A percentile compares a stretch with the other conserved stretches of the same genome.
Conservation (phyloP, 345 rosid genomes). For the Lepidium aucheri region DNA sequence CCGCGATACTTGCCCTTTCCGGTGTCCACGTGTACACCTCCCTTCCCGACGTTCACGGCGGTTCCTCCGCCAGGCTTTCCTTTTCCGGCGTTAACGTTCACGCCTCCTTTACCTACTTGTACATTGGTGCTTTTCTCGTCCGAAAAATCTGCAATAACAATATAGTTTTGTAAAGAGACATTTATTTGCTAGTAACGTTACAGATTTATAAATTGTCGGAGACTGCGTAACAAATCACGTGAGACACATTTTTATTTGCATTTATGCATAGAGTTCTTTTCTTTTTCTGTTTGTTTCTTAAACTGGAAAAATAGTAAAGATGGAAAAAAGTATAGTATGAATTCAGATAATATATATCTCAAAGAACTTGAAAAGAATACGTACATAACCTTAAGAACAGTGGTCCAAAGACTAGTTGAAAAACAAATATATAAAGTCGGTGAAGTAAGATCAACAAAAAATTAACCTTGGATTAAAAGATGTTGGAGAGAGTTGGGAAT, state of each 20-base stretch:
- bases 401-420: background rate
- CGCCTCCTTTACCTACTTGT: conserved; percentile 35
- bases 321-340: background rate
- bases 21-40: conserved; percentile 53
- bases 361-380: background rate
- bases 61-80: conserved; percentile 52
- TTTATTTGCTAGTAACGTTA: background rate
- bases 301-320: background rate
- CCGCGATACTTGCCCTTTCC: conserved; percentile 33
- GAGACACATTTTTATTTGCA: background rate
- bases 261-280: background rate
- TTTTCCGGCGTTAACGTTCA: conserved; percentile 34
- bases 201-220: background rate
- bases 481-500: conserved; percentile 27
- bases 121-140: conserved; percentile 59
- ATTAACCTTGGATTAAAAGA: conserved; percentile 14
- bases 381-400: background rate
- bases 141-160: conserved; percentile 31
- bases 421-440: background rate
- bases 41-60: conserved; percentile 42
- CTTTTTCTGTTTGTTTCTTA: background rate
- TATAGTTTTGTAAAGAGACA: background rate
- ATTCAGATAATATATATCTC: background rate
- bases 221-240: background rate
- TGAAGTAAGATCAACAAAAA: background rate